Conservation (phyloP, 768 basidiomycete species). For the Phlebiopsis gigantea region DNA sequence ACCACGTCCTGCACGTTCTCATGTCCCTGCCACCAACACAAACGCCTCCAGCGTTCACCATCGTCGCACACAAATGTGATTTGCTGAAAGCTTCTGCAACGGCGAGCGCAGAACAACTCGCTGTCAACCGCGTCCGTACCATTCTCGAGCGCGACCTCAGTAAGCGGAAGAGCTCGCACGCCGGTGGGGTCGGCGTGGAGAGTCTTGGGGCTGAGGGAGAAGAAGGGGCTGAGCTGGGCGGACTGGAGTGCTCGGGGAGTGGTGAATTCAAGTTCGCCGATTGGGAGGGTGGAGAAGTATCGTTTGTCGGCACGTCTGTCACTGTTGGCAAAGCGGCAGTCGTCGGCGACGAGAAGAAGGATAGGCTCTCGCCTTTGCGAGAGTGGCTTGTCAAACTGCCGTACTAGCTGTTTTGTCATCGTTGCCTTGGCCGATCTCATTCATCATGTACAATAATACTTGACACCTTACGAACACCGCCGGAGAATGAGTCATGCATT, state of each 20-base stretch:
- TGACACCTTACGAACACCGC: not conserved
- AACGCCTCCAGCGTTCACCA: slow-evolving; percentile 49
- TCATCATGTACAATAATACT: not conserved
- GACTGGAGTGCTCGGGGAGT: slow-evolving; percentile 60
- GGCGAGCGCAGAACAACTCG: slow-evolving; percentile 41
- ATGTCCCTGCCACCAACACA: slow-evolving; percentile 71
- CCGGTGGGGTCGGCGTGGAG: slow-evolving; percentile 64
- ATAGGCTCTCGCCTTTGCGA: slow-evolving; percentile 38
- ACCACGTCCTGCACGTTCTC: slow-evolving; percentile 62
- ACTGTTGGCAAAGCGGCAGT: slow-evolving; percentile 25
- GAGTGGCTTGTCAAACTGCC: slow-evolving; percentile 41
- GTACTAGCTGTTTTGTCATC: not conserved
- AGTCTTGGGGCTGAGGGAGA: slow-evolving; percentile 65
- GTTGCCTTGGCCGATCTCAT: not conserved
- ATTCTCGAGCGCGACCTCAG: slow-evolving; percentile 84
- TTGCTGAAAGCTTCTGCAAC: slow-evolving; percentile 47
- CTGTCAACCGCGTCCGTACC: slow-evolving; percentile 64
- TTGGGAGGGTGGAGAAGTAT: slow-evolving; percentile 83
- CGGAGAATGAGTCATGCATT: not conserved
- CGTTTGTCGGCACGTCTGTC: slow-evolving; percentile 58
- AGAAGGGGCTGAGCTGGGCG: slow-evolving; percentile 54
- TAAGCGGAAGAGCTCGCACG: slow-evolving; percentile 62
- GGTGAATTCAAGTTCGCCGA: slow-evolving; percentile 66
- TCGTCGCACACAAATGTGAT: slow-evolving; percentile 77
- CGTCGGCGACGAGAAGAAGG: slow-evolving; percentile 30